Evolutionary conservation across 768 basidiomycete genomes (phyloP).

Genomic region (Tulasnella sp.): DNA sequence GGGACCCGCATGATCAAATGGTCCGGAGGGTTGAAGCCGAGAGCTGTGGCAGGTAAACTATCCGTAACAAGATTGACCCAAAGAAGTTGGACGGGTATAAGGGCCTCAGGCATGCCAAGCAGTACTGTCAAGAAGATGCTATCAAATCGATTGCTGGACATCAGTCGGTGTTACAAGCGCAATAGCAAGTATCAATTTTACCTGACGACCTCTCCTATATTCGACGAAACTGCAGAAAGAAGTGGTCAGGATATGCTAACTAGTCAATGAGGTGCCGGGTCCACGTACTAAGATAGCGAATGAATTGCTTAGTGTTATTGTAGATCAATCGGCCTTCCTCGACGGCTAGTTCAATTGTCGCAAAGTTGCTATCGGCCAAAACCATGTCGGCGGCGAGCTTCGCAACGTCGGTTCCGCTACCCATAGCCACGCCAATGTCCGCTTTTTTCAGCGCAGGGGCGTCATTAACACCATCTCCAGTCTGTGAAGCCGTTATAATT

Average conservation of each 20-base stretch:
- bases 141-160: constrained; percentile 32
- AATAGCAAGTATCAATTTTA: constrained; percentile 17
- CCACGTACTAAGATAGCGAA: constrained; percentile 85
- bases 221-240: constrained; percentile 21
- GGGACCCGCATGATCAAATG: constrained; percentile 95
- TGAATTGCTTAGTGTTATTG: constrained; percentile 99
- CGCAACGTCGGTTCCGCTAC: constrained; percentile 96
- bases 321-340: constrained; percentile 97
- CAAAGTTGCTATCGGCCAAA: constrained; percentile 92
- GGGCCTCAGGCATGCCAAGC: constrained; percentile 97
- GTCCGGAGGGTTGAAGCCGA: constrained; percentile 96
- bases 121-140: constrained; percentile 95
- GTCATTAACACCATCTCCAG: constrained; percentile 96
- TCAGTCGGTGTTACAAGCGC: background rate
- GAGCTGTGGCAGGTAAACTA: constrained; percentile 89
- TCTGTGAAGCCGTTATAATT: constrained; percentile 36
- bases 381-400: constrained; percentile 99
- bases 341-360: constrained; percentile 91
- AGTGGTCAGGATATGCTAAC: background rate
- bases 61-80: constrained; percentile 99
- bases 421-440: constrained; percentile 98
- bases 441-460: constrained; percentile 95
- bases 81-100: constrained; percentile 94
- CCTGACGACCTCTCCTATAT: constrained; percentile 23
- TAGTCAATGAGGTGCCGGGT: background rate